Evolutionary conservation across 805 yeast genomes (phyloP), one percentile per base, ranked within the genome.

Genomic region (Scheffersomyces lignosus): DNA sequence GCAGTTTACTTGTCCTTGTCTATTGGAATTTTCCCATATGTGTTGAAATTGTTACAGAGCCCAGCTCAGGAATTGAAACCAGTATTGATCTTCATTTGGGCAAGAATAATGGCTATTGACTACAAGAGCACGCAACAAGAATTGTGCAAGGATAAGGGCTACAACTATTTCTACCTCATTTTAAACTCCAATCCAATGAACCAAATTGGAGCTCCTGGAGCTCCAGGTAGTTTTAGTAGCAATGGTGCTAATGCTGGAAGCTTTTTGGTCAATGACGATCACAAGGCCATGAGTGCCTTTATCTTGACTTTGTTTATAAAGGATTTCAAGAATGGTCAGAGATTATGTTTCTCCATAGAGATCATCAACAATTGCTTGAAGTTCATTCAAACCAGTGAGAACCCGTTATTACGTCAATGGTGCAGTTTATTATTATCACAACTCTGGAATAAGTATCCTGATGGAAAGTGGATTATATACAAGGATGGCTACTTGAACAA

Each of bases 11-110:
- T 90, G 20, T 95, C 97, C 0, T 66, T 93, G 22, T 87, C 96
- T 5, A 90, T 93, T 46, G 98, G 98, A 15, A 91, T 93, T 20
- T 93, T 91, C 61, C 98, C 98, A 0, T 93, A 93, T 55, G 96
- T 93, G 22, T 68, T 91, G 37, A 88, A 90, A 51, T 71, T 93
- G 15, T 65, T 93, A 23, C 98, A 91, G 56, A 83, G 95, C 41
- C 98, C 98, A 0, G 96, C 98, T 0, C 95, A 87, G 18, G 98
- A 93, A 53, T 70, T 93, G 41, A 89, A 89, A 52, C 98, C 98
- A 0, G 96, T 91, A 3, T 64, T 93, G 39, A 93, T 93, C 1
- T 93, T 91, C 52, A 93, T 93, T 37, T 93, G 99, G 99, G 96
- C 98, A 0, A 73, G 98, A 47, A 88, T 93, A 15, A 88, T 93